Evolutionary conservation across 1,284 basidiomycete genomes (phyloP).

Genomic region (Somion occarium): DNA sequence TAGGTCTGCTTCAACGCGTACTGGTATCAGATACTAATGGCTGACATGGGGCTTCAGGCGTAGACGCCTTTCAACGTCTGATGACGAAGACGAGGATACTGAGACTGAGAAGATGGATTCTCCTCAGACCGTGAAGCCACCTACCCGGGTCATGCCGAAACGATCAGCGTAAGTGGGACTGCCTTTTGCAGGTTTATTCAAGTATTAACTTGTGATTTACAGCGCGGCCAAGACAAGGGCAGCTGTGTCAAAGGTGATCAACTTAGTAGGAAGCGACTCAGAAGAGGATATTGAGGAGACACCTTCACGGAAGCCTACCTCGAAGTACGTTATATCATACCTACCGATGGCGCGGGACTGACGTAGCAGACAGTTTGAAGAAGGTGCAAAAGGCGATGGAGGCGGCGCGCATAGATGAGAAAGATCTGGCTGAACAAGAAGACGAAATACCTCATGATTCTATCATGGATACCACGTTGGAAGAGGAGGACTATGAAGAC

Average conservation of each 20-base stretch:
- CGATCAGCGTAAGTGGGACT: conserved; percentile 32
- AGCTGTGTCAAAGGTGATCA: conserved; percentile 20
- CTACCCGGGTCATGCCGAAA: conserved; percentile 30
- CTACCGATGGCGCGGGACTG: background rate
- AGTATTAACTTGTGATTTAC: conserved; percentile 4
- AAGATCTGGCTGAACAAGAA: conserved; percentile 16
- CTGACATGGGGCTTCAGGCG: conserved; percentile 20
- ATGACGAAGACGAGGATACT: conserved; percentile 40
- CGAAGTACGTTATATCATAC: background rate
- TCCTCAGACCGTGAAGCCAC: conserved; percentile 20
- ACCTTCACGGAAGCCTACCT: conserved; percentile 17
- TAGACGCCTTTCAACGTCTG: conserved; percentile 38
- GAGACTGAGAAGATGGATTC: conserved; percentile 17
- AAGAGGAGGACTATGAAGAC: conserved; percentile 21
- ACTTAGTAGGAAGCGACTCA: conserved; percentile 12
- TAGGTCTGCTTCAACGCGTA: conserved; percentile 13
- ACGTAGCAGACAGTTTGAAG: background rate
- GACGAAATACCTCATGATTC: conserved; percentile 19
- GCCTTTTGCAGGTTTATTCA: background rate
- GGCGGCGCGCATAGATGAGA: conserved; percentile 12
- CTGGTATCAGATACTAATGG: background rate
- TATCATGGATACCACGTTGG: conserved; percentile 22
- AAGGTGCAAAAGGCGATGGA: conserved; percentile 2
- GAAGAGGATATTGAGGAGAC: conserved; percentile 26
- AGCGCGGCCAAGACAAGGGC: conserved; percentile 23